Conservation (phyloP, 768 basidiomycete species). For the Rhodosporidiobolus sp. region DNA sequence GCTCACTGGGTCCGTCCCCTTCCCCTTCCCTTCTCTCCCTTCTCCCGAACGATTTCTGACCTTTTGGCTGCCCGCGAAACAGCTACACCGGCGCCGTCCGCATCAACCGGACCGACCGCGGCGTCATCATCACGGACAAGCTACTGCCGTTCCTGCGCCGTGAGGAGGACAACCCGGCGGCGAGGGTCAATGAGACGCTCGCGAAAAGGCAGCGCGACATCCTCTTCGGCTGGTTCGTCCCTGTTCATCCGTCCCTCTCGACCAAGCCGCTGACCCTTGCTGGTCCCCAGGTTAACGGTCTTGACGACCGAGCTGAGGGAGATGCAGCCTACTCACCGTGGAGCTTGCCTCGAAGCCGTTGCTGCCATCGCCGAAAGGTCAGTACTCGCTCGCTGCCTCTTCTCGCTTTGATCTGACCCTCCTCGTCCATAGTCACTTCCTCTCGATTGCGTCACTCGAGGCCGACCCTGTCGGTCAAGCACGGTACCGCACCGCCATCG, state of each 20-base stretch:
- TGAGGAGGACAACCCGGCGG: slow-evolving; percentile 47
- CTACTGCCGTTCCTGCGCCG: slow-evolving; percentile 48
- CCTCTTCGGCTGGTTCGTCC: slow-evolving; percentile 50
- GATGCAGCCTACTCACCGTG: slow-evolving; percentile 51
- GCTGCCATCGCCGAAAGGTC: slow-evolving; percentile 51
- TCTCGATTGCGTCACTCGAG: slow-evolving; percentile 47
- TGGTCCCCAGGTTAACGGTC: neutral
- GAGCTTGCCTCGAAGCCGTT: slow-evolving; percentile 52
- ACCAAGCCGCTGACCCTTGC: neutral
- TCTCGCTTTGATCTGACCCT: neutral
- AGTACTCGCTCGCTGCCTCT: neutral
- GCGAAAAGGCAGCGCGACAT: slow-evolving; percentile 43
- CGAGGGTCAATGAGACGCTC: slow-evolving; percentile 29
- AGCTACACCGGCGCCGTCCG: slow-evolving; percentile 41
- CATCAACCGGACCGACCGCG: slow-evolving; percentile 45
- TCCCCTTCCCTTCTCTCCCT: neutral
- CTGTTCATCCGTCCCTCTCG: neutral
- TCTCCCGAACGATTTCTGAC: slow-evolving; percentile 1
- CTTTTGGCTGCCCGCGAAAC: neutral
- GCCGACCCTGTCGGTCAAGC: slow-evolving; percentile 40
- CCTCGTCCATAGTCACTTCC: slow-evolving; percentile 44
- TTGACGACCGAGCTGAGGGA: slow-evolving; percentile 46
- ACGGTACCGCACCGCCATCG: slow-evolving; percentile 48
- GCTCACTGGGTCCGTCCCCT: slow-evolving; percentile 5
- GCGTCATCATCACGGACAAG: slow-evolving; percentile 45